Base-by-base conservation (phyloP, 1,139 yeast species). In the Oligophagozyma castellii region DNA sequence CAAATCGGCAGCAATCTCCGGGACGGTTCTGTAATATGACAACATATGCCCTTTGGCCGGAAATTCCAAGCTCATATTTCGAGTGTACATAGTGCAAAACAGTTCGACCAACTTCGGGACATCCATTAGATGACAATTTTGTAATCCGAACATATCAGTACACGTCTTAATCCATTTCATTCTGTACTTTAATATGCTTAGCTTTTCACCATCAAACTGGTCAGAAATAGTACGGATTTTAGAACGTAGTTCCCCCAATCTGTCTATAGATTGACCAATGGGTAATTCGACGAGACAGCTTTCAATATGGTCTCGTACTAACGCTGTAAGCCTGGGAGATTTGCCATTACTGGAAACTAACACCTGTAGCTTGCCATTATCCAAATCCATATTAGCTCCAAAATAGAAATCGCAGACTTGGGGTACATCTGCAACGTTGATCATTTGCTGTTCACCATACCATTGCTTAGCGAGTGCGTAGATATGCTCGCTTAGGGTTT, bases 361-460 rank as follows among this genome's bases (percentile, higher is more conserved):
- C 14, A 52, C 28, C 27, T 51, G 54, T 31, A 52, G 28, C 6
- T 25, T 14, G 5, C 34, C 36, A 4, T 29, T 18, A 12, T 27
- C 37, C 5, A 44, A 30, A 28, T 51, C 47, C 7, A 44, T 30
- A 28, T 51, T 48, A 14, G 55, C 51, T 6, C 57, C 57, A 32
- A 53, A 53, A 29, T 48, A 50, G 20, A 50, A 45, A 29, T 51
- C 55, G 34, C 57, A 53, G n/a, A 48, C 30, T 4, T 44, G 41
- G 5, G 56, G 56, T 11, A 46, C 44, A 30, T 53, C 57, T 5
- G 56, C 56, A 7, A 53, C 55, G 28, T 53, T 53, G 19, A 53
- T 43, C 30, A 46, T 28, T 26, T 49, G 51, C 18, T 44, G 46
- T 4, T 35, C 30, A 6, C 55, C 55, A 23, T 39, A 45, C 13